Evolutionary conservation across 176 grass and related monocot species (phyloP).

Genomic region (Hyparrhenia diplandra): DNA sequence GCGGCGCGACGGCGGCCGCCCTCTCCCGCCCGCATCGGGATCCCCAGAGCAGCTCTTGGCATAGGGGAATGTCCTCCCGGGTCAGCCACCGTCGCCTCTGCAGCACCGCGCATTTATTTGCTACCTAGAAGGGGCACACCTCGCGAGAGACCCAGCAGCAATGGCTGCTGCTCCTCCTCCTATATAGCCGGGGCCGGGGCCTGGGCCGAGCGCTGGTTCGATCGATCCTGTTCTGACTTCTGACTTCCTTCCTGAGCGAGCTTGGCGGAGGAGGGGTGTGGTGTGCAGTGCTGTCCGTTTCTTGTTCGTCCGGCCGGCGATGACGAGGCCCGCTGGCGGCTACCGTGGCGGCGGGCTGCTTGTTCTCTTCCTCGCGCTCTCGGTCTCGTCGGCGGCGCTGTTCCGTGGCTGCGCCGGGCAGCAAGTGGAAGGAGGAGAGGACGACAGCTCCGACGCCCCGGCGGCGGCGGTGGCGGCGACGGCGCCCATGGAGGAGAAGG

Average conservation of each 20-base stretch:
- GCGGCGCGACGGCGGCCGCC: neutral
- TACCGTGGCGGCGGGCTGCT: neutral
- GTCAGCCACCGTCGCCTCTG: neutral
- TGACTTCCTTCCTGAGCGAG: neutral
- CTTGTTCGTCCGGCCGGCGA: neutral
- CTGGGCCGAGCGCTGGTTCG: neutral
- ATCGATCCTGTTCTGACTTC: neutral
- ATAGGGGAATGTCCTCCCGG: constrained; percentile 48
- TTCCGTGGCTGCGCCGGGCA: constrained; percentile 24
- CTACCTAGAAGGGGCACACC: constrained; percentile 23
- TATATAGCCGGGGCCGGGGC: neutral
- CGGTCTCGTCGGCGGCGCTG: neutral
- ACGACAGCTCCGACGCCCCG: neutral
- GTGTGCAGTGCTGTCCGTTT: neutral
- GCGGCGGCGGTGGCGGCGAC: neutral
- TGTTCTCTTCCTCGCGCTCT: neutral
- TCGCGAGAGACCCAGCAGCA: neutral
- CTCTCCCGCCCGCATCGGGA: constrained; percentile 16
- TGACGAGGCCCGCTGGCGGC: neutral
- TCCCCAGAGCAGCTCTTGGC: constrained; percentile 21
- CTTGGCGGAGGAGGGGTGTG: neutral
- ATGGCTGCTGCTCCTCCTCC: neutral
- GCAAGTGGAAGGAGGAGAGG: neutral
- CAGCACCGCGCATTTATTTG: constrained; percentile 33
- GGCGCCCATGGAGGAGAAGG: constrained; percentile 66